Evolutionary conservation across 192 early-diverging fungal genomes (phyloP).

Genomic region (Podochytrium sp.): DNA sequence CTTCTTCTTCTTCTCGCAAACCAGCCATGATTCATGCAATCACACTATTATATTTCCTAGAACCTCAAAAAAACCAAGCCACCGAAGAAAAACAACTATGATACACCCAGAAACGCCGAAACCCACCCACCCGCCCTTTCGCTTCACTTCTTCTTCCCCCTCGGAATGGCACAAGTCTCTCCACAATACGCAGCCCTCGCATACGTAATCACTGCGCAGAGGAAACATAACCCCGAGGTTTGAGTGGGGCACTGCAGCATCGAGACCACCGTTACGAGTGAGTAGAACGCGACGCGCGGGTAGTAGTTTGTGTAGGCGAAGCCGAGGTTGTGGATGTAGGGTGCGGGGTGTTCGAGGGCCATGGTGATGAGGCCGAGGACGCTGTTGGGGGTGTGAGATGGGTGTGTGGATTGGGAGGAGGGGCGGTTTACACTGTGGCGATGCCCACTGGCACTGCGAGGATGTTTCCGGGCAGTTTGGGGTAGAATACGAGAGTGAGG

Average conservation of each 20-base stretch:
- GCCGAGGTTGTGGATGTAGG: constrained; percentile 25
- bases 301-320: constrained; percentile 30
- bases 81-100: too few species aligned
- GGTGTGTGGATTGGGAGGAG: background rate
- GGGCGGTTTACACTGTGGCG: constrained; percentile 2
- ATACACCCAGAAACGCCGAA: too few species aligned
- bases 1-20: too few species aligned
- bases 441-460: constrained; percentile 2
- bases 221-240: constrained; percentile 35
- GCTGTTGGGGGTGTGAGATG: background rate
- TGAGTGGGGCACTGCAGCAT: constrained; percentile 35
- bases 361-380: constrained; percentile 32
- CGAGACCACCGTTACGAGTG: background rate
- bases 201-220: constrained; percentile 33
- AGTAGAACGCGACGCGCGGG: constrained; percentile 24
- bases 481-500: constrained; percentile 35
- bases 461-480: constrained; percentile 20
- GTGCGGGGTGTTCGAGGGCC: constrained; percentile 33
- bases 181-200: constrained; percentile 35
- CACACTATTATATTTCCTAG: too few species aligned
- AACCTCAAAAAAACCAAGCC: too few species aligned
- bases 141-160: constrained; percentile 18
- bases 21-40: too few species aligned
- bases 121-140: too few species aligned
- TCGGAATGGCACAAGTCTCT: constrained; percentile 15